phyloP scores from a whole-genome alignment of 495 filamentous ascomycete genomes.

The Penicillium desertorum region DNA sequence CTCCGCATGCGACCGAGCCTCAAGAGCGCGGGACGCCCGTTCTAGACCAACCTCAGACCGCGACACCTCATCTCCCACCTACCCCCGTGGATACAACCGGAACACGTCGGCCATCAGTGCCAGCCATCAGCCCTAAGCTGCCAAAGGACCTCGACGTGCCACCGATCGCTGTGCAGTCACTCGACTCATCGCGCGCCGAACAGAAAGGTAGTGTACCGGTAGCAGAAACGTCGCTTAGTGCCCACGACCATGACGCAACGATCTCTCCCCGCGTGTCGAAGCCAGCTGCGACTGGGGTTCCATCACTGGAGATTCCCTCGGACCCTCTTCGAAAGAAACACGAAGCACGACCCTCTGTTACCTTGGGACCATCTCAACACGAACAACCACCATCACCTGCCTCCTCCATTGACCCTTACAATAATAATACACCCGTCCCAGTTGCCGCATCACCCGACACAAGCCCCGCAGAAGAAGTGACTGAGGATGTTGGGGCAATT shows the following conservation, averaged over 20 bases:
- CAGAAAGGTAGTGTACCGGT: slow-evolving; percentile 22
- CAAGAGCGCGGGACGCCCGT: slow-evolving; percentile 22
- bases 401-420: slow-evolving; percentile 45
- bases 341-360: slow-evolving; percentile 35
- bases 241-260: slow-evolving; percentile 26
- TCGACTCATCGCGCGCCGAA: slow-evolving; percentile 13
- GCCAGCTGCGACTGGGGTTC: slow-evolving; percentile 14
- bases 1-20: slow-evolving; percentile 23
- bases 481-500: slow-evolving; percentile 27
- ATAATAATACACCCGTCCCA: slow-evolving; percentile 44
- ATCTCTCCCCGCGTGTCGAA: slow-evolving; percentile 21
- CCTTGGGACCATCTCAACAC: slow-evolving; percentile 28
- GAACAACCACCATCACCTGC: slow-evolving; percentile 48
- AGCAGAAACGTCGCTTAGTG: slow-evolving; percentile 27
- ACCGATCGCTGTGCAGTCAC: slow-evolving; percentile 13
- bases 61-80: slow-evolving; percentile 14
- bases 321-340: slow-evolving; percentile 27
- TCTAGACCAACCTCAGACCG: slow-evolving; percentile 4
- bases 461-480: slow-evolving; percentile 41
- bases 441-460: slow-evolving; percentile 42
- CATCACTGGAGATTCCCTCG: slow-evolving; percentile 22
- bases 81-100: slow-evolving; percentile 6
- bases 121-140: slow-evolving; percentile 15
- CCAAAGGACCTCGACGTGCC: slow-evolving; percentile 16
- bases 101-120: slow-evolving; percentile 15